Evolutionary conservation across 2,329 filamentous ascomycete species (phyloP).

Genomic region (Fusarium nisikadoi): DNA sequence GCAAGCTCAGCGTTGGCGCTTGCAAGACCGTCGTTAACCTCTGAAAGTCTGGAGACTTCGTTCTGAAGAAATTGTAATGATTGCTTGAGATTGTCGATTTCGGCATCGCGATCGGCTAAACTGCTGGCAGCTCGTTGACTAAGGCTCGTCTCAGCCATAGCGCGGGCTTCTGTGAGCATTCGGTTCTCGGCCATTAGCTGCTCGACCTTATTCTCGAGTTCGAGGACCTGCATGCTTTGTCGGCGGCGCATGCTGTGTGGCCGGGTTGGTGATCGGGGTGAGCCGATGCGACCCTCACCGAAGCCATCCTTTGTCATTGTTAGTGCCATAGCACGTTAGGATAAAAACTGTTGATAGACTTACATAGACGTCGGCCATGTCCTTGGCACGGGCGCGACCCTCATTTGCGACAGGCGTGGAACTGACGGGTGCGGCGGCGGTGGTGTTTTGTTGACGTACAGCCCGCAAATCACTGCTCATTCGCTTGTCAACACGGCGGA

Average conservation of each 20-base stretch:
- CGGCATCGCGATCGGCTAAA: constrained; percentile 83
- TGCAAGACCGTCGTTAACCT: constrained; percentile 83
- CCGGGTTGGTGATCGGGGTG: constrained; percentile 90
- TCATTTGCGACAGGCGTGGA: constrained; percentile 82
- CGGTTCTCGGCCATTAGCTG: constrained; percentile 88
- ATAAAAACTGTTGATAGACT: constrained; percentile 58
- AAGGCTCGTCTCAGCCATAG: constrained; percentile 73
- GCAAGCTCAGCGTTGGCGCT: constrained; percentile 82
- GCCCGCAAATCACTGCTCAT: constrained; percentile 77
- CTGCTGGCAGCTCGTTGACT: constrained; percentile 74
- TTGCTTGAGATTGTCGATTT: constrained; percentile 84
- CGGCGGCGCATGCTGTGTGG: constrained; percentile 96
- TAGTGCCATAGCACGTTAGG: constrained; percentile 22
- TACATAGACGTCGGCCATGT: constrained; percentile 95
- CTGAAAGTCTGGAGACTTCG: constrained; percentile 82
- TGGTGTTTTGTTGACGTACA: constrained; percentile 52
- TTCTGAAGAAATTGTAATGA: constrained; percentile 83
- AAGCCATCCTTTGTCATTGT: constrained; percentile 78
- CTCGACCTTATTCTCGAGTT: constrained; percentile 87
- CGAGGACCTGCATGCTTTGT: constrained; percentile 96
- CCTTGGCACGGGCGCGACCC: constrained; percentile 83
- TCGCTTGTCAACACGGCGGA: constrained; percentile 74
- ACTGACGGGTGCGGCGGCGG: constrained; percentile 41
- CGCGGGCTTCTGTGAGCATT: constrained; percentile 77
- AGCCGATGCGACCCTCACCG: constrained; percentile 87